phyloP scores from a whole-genome alignment of 2,329 filamentous ascomycete genomes.

The Diplodia corticola region DNA sequence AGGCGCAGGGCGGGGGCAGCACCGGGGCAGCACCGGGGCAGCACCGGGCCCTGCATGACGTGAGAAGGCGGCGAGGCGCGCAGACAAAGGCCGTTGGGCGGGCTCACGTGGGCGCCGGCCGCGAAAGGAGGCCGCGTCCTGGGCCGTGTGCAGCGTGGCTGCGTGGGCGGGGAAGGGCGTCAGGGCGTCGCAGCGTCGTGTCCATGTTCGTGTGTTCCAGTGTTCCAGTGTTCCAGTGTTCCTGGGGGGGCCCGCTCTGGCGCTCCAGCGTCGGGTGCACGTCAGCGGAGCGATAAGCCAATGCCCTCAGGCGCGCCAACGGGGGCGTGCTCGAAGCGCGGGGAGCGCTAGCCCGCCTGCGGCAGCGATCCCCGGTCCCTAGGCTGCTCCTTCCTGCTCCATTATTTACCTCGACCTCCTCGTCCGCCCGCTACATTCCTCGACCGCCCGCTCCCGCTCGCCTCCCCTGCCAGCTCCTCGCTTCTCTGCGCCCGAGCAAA shows the following conservation, averaged over 20 bases:
- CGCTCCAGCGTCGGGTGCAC: not conserved
- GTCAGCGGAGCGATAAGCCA: conserved; percentile 19
- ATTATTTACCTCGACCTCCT: conserved; percentile 5
- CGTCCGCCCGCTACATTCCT: conserved; percentile 1
- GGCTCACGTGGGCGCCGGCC: conserved; percentile 6
- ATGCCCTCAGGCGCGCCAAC: not conserved
- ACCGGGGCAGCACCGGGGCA: too few relatives aligned
- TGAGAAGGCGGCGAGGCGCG: not conserved
- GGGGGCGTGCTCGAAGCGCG: conserved; percentile 13
- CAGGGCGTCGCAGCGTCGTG: too few relatives aligned
- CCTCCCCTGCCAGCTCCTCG: not conserved
- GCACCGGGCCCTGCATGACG: conserved; percentile 13
- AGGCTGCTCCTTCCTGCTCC: conserved; percentile 13
- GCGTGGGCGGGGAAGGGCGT: not conserved
- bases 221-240: too few relatives aligned
- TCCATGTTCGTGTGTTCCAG: too few relatives aligned
- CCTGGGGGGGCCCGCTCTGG: conserved; percentile 1
- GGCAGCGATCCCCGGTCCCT: conserved; percentile 4
- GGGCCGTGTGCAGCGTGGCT: conserved; percentile 1
- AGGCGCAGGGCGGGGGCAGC: not conserved
- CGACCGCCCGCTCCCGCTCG: not conserved
- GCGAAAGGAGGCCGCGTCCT: not conserved
- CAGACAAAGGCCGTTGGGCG: conserved; percentile 9
- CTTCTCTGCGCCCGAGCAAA: not conserved
- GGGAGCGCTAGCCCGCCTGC: not conserved